These are phyloP conservation scores for Ambrosia artemisiifolia DNA, from an alignment of 129 eudicot species.

Conservation along the genomic window DNA sequence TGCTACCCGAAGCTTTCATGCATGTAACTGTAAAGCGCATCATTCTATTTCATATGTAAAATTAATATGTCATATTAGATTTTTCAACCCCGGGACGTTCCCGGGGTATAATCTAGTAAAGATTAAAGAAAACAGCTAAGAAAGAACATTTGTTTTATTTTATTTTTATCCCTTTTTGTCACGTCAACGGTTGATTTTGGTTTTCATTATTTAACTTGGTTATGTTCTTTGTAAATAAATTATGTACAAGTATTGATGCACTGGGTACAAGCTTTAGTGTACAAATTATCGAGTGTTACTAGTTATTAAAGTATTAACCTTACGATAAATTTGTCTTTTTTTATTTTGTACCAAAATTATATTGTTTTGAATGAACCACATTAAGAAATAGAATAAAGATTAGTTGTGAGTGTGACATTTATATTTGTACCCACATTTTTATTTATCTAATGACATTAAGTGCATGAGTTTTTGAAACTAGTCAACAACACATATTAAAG, in stretches of 20 bases:
- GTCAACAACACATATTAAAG: no score
- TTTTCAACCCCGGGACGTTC: no score
- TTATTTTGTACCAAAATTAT: background rate
- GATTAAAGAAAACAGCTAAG: constrained; percentile 27
- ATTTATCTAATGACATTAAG: no score
- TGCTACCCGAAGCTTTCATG: no score
- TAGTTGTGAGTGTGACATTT: no score
- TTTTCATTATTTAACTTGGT: background rate
- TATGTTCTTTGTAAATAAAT: background rate
- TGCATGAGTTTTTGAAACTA: no score
- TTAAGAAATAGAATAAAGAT: background rate
- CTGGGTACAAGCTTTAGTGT: background rate
- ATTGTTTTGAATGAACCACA: background rate
- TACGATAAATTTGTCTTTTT: background rate
- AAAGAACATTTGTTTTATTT: no score
- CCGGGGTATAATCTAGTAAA: background rate
- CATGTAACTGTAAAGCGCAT: no score
- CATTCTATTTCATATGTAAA: no score
- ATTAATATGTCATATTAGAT: no score
- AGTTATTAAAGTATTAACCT: background rate
- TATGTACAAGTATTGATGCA: background rate
- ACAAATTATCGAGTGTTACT: background rate
- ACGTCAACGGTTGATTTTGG: constrained; percentile 20
- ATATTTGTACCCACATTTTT: no score
- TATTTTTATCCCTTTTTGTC: background rate